Base-by-base conservation (phyloP, 345 rosid genomes). In the Citropsis articulata region DNA sequence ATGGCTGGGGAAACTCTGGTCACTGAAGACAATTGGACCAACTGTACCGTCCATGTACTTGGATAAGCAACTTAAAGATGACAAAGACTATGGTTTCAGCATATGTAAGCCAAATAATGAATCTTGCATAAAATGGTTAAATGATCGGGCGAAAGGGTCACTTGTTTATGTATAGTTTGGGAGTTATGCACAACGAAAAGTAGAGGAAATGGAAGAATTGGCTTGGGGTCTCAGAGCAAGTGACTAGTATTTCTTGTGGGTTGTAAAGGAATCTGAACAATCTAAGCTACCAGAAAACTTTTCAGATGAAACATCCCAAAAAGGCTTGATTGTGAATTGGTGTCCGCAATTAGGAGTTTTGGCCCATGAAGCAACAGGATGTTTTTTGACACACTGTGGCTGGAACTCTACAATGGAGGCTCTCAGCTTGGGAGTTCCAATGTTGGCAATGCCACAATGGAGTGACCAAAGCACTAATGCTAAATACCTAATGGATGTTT, bases 381-480 rank as follows among this genome's bases (percentile, higher is more conserved):
- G 91, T 72, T 88, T 42, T 25, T 28, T 88, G 10, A 85, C 88
- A 1, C 91, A 87, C 27, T 81, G 87, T 27, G 91, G 91, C 6
- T 81, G 79, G 65, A 88, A 82, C 77, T 88, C 89, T 2, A 66
- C 71, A 2, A 18, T 82, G 9, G 91, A 88, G 76, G 88, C 88
- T 4, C 45, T 85, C 70, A 61, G 91, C 67, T 76, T 88, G 48
- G 88, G 86, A 24, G 88, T 86, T 31, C 89, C 87, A 33, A 71
- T 86, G 75, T 84, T 85, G 77, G 87, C 80, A 5, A 60, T 86
- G 80, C 89, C 88, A 0, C 88, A 83, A 27, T 87, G 91, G 87
- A 75, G 79, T 0, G 91, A 89, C 71, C 91, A 89, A 66, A 55
- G 79, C 30, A 85, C 87, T 2, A 86, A 86, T 55, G 84, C 89